Percentiles rank a stretch among this genome's conserved stretches.
Evolutionary conservation across 2,329 filamentous ascomycete species (phyloP).

Genomic region (Ophiocordyceps unilateralis): DNA sequence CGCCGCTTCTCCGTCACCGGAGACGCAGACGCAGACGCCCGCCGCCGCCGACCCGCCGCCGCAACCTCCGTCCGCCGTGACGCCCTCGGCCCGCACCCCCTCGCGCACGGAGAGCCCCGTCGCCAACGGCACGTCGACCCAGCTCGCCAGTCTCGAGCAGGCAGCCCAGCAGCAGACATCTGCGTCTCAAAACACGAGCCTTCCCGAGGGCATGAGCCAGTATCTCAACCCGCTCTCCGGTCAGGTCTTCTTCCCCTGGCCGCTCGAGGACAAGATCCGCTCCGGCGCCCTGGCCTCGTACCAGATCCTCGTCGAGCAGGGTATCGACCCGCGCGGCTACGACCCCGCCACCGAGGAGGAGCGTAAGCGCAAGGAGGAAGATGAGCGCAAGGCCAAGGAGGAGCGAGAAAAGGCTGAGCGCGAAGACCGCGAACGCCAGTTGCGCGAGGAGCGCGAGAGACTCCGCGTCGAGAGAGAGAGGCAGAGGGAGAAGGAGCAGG

Average conservation of each 20-base stretch:
- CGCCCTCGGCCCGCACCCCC: slow-evolving; percentile 15
- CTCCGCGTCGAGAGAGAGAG: slow-evolving; percentile 24
- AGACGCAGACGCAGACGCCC: slow-evolving; percentile 13
- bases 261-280: slow-evolving; percentile 50
- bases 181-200: slow-evolving; percentile 17
- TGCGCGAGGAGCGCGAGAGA: slow-evolving; percentile 21
- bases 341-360: slow-evolving; percentile 39
- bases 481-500: slow-evolving; percentile 23
- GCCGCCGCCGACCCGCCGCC: slow-evolving; percentile 1
- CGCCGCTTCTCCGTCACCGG: slow-evolving; percentile 7
- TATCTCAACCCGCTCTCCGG: slow-evolving; percentile 38
- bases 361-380: slow-evolving; percentile 31
- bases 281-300: slow-evolving; percentile 48
- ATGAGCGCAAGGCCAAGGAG: slow-evolving; percentile 27
- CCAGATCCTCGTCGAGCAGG: slow-evolving; percentile 43
- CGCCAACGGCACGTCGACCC: slow-evolving; percentile 14
- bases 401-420: slow-evolving; percentile 28
- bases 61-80: slow-evolving; percentile 10
- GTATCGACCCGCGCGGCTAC: slow-evolving; percentile 42
- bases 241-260: slow-evolving; percentile 61
- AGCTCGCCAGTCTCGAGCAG: slow-evolving; percentile 12
- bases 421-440: slow-evolving; percentile 25
- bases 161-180: slow-evolving; percentile 17
- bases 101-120: slow-evolving; percentile 18
- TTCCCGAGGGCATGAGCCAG: slow-evolving; percentile 30